Evolutionary conservation across 306 rosid species (phyloP), one percentile per base, ranked within the genome.

Genomic region (Crotalaria pallida): DNA sequence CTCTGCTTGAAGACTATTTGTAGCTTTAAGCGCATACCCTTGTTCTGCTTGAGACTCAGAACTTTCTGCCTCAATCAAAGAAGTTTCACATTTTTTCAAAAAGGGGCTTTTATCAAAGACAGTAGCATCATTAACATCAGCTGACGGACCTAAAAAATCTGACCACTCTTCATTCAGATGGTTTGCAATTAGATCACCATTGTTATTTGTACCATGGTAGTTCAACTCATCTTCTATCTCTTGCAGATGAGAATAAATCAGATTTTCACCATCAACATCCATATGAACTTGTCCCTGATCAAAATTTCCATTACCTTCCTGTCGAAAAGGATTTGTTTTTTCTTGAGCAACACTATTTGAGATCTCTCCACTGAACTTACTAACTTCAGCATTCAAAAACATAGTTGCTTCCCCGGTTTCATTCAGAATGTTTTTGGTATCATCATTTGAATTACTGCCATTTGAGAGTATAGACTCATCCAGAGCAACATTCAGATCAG

Each of bases 1-100:
- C 51, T 79, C 86, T 36, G 63, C 56, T 31, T 44, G 81, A 72
- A 64, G 52, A 68, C 23, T 17, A 43, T 74, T 80, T 31, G 45
- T 0, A 75, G 65, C 55, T 76, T 69, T 79, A 18, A 51, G 71
- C 11, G 57, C 7, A 60, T 51, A 60, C 10, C 57, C 77, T 59
- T 44, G 63, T 38, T 2, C 71, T 26, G 59, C 19, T 63, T 67
- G 78, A 68, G 19, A 55, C 70, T 66, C 77, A 53, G 71, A 67
- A 36, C 17, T 72, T 67, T 80, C 82, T 50, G 23, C 38, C 16
- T 65, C 73, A 67, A 60, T 4, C 60, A 58, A 23, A 34, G 77
- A 4, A 47, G 59, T 71, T 69, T 57, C 79, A 57, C 17, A 45
- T 7, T 64, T 76, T 67, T 82, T 85, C 57, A 10, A 40, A 21